These are phyloP conservation scores for Pyrrhoderma noxium DNA, from an alignment of 1,284 basidiomycete species.

Conservation along the genomic window DNA sequence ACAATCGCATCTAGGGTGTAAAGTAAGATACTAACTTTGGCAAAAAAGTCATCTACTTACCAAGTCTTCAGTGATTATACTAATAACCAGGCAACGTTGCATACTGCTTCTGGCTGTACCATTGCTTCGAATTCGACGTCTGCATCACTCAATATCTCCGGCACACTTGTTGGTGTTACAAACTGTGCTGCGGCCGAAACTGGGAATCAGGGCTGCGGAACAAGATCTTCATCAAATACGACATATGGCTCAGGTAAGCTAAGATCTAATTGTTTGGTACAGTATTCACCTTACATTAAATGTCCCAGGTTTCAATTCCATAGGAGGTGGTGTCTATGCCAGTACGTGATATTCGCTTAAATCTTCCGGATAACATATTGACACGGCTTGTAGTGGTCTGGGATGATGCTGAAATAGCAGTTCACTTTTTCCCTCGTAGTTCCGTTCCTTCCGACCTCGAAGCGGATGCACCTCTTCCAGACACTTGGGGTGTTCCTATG, in stretches of 20 bases:
- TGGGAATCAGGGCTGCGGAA: constrained; percentile 66
- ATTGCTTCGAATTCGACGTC: constrained; percentile 44
- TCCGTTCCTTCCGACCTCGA: constrained; percentile 71
- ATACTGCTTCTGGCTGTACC: constrained; percentile 67
- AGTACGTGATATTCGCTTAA: constrained; percentile 40
- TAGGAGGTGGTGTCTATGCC: constrained; percentile 75
- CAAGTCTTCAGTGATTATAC: constrained; percentile 53
- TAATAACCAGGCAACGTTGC: constrained; percentile 74
- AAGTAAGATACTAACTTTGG: neutral
- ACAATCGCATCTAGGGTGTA: constrained; percentile 3
- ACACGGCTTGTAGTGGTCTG: constrained; percentile 51
- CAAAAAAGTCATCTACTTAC: neutral
- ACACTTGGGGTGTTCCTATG: constrained; percentile 66
- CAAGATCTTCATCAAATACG: constrained; percentile 35
- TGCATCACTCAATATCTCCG: constrained; percentile 44
- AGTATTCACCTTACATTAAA: constrained; percentile 23
- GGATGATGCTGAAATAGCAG: constrained; percentile 64
- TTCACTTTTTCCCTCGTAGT: constrained; percentile 74
- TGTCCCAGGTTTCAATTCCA: constrained; percentile 46
- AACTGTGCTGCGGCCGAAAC: constrained; percentile 63
- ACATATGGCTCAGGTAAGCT: constrained; percentile 15
- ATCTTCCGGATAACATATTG: neutral
- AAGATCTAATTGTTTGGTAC: constrained; percentile 46
- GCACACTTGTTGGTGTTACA: constrained; percentile 56
- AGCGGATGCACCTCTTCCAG: constrained; percentile 58